phyloP scores from a whole-genome alignment of 1,284 basidiomycete genomes.

The Boletus holoroseus region DNA sequence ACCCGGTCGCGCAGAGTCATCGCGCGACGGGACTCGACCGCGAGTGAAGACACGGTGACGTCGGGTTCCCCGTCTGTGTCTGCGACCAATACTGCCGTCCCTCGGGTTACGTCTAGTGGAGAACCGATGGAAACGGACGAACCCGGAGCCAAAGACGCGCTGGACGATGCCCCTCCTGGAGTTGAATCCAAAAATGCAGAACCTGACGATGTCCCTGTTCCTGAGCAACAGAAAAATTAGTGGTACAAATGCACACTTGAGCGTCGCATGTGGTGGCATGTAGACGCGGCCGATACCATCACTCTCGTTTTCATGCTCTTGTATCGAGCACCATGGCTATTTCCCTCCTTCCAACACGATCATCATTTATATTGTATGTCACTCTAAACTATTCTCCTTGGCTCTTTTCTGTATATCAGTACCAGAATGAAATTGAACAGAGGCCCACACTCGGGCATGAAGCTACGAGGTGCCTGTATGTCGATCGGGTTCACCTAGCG shows the following conservation, averaged over 20 bases:
- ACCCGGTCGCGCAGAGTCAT: constrained; percentile 40
- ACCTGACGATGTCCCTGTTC: not conserved
- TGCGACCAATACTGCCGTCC: constrained; percentile 16
- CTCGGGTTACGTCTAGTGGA: constrained; percentile 14
- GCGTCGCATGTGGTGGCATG: not conserved
- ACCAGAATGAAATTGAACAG: constrained; percentile 3
- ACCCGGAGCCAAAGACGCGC: constrained; percentile 5
- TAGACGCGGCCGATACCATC: not conserved
- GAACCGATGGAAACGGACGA: constrained; percentile 19
- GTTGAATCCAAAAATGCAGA: constrained; percentile 7
- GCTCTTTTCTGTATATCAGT: constrained; percentile 19
- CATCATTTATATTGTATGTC: constrained; percentile 19
- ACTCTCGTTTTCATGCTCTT: constrained; percentile 8
- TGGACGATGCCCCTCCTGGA: constrained; percentile 2
- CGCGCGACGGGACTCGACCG: constrained; percentile 38
- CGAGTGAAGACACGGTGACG: constrained; percentile 37
- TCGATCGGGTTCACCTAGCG: no score
- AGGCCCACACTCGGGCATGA: not conserved
- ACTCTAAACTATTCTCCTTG: not conserved
- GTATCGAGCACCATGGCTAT: constrained; percentile 3
- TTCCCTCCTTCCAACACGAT: constrained; percentile 1
- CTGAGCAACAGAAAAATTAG: constrained; percentile 6
- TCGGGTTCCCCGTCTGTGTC: constrained; percentile 32
- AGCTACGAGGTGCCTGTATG: no score
- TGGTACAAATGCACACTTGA: not conserved